A percentile compares a stretch with the other conserved stretches of the same genome.
phyloP scores from a whole-genome alignment of 78 protist species.

The Pelomyxa schiedti region DNA sequence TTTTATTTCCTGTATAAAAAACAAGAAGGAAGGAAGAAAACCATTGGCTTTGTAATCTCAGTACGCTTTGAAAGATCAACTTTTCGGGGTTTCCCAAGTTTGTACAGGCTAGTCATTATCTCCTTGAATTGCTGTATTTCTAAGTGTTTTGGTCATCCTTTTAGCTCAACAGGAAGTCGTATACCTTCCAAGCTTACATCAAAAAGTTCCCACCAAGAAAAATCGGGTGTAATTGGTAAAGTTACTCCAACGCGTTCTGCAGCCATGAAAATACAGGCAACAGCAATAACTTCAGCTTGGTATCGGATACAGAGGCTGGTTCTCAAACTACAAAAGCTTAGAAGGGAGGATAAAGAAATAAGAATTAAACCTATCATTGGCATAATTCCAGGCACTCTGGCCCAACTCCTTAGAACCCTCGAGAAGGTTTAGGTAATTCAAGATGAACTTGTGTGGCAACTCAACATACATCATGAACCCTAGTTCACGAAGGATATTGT shows the following conservation, averaged over 20 bases:
- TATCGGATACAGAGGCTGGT: constrained; percentile 55
- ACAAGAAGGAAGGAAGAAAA: no score
- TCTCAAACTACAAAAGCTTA: no score
- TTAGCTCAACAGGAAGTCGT: no score
- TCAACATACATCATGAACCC: constrained; percentile 23
- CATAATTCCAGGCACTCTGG: constrained; percentile 69
- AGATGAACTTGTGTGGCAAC: constrained; percentile 56
- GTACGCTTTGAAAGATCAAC: no score
- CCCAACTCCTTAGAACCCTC: constrained; percentile 40
- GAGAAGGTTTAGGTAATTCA: constrained; percentile 27
- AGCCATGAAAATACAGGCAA: constrained; percentile 36
- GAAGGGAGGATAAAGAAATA: no score
- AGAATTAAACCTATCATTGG: constrained; percentile 66
- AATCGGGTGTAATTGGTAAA: constrained; percentile 32
- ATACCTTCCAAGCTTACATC: constrained; percentile 4
- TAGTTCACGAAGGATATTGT: background rate
- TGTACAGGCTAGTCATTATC: no score
- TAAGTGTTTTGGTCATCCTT: no score
- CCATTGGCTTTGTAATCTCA: no score
- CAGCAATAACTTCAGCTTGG: constrained; percentile 43
- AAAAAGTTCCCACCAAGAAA: constrained; percentile 63
- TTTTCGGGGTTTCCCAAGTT: no score
- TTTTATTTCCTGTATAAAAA: no score
- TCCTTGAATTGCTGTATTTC: no score
- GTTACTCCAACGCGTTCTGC: constrained; percentile 8